Evolutionary conservation across 768 basidiomycete genomes (phyloP), one percentile per base, ranked within the genome.

Genomic region (Mycena sanguinolenta): DNA sequence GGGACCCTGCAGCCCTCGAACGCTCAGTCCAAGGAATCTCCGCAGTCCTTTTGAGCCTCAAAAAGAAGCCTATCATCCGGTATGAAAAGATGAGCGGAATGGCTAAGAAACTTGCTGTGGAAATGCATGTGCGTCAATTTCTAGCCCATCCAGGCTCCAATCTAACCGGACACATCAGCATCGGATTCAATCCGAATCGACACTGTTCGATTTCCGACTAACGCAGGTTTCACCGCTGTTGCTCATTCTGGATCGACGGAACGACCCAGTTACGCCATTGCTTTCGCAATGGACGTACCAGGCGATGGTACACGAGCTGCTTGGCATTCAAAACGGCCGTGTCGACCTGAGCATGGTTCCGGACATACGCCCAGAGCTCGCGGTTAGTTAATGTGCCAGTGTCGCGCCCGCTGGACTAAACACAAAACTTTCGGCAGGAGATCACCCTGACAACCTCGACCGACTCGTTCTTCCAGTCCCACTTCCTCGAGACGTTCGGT

Each of bases 281-380:
- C 86, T 99, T 34, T 95, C 95, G 3, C 98, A 98, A 80, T 99
- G 98, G 98, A 99, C 98, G 28, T 99, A 99, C 82, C 97, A 99
- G 79, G 98, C 97, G 1, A 98, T 99, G 97, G 98, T 99, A 0
- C 98, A 99, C 76, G 98, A 99, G 78, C 84, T 98, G 17, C 82
- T 99, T 9, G 93, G 94, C 2, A 98, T 99, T 54, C 91, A 94
- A 70, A 99, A 98, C 77, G 97, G 97, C 23, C 88, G 98, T 67
- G 96, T 99, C 4, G 91, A 95, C 77, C 81, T 97, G 53, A 89
- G 88, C 70, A 82, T 89, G 69, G 95, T 97, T 39, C 95, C 95
- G 17, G 96, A 95, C 73, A 92, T 96, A 52, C 83, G 87, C 58
- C 91, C 94, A 30, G 98, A 99, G 79, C 85, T 99, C 63, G 89